These are phyloP conservation scores for Ustilago hordei DNA, from an alignment of 1,284 basidiomycete genomes.

Conservation along the genomic window DNA sequence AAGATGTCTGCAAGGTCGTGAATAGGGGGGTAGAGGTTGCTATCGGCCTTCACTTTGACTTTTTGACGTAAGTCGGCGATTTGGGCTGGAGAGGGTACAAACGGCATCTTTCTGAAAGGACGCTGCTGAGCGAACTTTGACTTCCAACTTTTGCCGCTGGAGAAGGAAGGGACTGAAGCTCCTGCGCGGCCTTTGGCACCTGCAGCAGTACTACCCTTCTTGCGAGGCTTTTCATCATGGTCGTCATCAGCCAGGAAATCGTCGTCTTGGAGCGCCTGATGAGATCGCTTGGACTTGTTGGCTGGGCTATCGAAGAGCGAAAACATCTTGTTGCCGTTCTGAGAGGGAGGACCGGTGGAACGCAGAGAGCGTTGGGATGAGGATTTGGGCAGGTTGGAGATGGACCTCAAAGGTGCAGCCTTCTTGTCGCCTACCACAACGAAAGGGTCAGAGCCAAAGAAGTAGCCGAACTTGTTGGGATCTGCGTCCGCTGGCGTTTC, in stretches of 20 bases:
- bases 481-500: constrained; percentile 37
- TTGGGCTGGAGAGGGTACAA: constrained; percentile 39
- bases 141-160: constrained; percentile 46
- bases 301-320: constrained; percentile 29
- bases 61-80: constrained; percentile 22
- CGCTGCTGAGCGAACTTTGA: constrained; percentile 39
- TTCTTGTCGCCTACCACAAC: constrained; percentile 20
- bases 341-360: constrained; percentile 12
- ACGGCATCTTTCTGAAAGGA: constrained; percentile 38
- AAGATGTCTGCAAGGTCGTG: constrained; percentile 84
- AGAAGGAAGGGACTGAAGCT: constrained; percentile 22
- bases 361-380: constrained; percentile 33
- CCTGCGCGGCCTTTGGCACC: constrained; percentile 4
- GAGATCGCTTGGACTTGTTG: constrained; percentile 17
- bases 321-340: constrained; percentile 18
- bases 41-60: constrained; percentile 40
- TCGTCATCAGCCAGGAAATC: constrained; percentile 32
- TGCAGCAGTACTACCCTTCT: constrained; percentile 10
- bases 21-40: constrained; percentile 77
- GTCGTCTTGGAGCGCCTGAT: constrained; percentile 25
- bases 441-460: constrained; percentile 37
- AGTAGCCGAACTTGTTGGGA: constrained; percentile 17
- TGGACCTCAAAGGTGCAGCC: constrained; percentile 11
- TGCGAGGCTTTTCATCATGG: constrained; percentile 23
- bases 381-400: constrained; percentile 25